Evolutionary conservation across 148 eudicot genomes (phyloP), one percentile per base, ranked within the genome.

Genomic region (Cornus controversa): DNA sequence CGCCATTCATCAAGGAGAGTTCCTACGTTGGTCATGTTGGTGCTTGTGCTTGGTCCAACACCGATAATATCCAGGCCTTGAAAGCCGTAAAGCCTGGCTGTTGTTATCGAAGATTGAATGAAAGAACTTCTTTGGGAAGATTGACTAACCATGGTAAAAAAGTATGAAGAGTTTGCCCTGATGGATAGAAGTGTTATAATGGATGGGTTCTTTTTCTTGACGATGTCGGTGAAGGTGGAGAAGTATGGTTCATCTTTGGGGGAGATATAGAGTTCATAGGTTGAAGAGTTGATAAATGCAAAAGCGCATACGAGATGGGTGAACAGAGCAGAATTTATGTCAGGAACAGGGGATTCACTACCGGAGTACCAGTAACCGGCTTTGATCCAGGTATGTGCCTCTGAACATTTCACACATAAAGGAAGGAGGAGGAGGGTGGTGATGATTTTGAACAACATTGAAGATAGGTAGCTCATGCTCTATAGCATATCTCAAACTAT

Each of bases 1-100:
- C 90, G 78, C 85, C 84, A 87, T 62, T 87, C 90, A 24, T 84
- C 75, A 24, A 87, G 70, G 22, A 87, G 74, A 13, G 45, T 60
- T 16, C 76, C 85, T 85, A 87, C 64, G 28, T 75, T 69, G 27
- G 71, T 26, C 72, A 85, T 78, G 54, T 84, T 77, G 15, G 71
- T 58, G 31, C 45, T 62, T 10, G 54, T 75, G 54, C 68, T 75
- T 4, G 79, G 80, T 3, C 9, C 34, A 71, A 66, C 66, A 10
- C 77, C 53, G 2, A 2, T 58, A 20, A 89, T 29, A 15, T 89
- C 89, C 0, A 84, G 58, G 42, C 91, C 91, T 10, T 70, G 34
- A 57, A 86, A 88, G 4, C 78, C 84, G 60, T 80, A 80, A 14
- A 8, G 23, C 50, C 86, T 76, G 26, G 87, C 89, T 16, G 29